A percentile compares a stretch with the other conserved stretches of the same genome.
Evolutionary conservation across 805 yeast species (phyloP).

Genomic region (Blastobotrys attinorum): DNA sequence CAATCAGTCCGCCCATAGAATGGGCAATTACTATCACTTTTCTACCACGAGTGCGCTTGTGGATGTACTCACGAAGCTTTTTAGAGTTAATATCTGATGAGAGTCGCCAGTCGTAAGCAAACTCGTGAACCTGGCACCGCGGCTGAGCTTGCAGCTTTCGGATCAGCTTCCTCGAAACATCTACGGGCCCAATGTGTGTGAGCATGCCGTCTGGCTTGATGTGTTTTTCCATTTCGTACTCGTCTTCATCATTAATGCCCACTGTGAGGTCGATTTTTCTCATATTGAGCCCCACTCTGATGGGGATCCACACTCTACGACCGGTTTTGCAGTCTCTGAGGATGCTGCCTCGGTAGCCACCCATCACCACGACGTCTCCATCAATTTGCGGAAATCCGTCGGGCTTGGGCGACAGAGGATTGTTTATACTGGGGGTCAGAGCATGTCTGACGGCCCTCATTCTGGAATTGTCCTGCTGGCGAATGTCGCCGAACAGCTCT

Average conservation of each 20-base stretch:
- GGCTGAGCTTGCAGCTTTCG: slow-evolving; percentile 41
- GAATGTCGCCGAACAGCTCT: slow-evolving; percentile 40
- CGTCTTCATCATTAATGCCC: slow-evolving; percentile 70
- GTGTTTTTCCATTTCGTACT: slow-evolving; percentile 36
- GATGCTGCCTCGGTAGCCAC: slow-evolving; percentile 84
- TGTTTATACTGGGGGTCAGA: slow-evolving; percentile 41
- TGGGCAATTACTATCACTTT: slow-evolving; percentile 70
- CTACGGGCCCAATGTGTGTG: slow-evolving; percentile 82
- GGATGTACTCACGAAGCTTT: slow-evolving; percentile 44
- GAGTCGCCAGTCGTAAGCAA: slow-evolving; percentile 93
- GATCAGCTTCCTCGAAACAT: slow-evolving; percentile 57
- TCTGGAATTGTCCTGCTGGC: slow-evolving; percentile 55
- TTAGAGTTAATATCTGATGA: slow-evolving; percentile 49
- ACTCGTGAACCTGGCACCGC: slow-evolving; percentile 55
- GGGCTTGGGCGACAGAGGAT: slow-evolving; percentile 16
- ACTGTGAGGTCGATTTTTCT: slow-evolving; percentile 59
- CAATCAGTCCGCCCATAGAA: slow-evolving; percentile 88
- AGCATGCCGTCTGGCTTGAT: slow-evolving; percentile 71
- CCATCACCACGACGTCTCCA: slow-evolving; percentile 75
- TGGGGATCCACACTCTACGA: slow-evolving; percentile 77
- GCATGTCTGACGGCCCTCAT: slow-evolving; percentile 62
- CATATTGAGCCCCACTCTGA: slow-evolving; percentile 72
- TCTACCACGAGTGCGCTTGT: slow-evolving; percentile 30
- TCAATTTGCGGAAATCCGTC: slow-evolving; percentile 38
- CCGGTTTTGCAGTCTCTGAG: slow-evolving; percentile 56